Evolutionary conservation across 306 rosid species (phyloP).

Genomic region (Citrullus amarus): DNA sequence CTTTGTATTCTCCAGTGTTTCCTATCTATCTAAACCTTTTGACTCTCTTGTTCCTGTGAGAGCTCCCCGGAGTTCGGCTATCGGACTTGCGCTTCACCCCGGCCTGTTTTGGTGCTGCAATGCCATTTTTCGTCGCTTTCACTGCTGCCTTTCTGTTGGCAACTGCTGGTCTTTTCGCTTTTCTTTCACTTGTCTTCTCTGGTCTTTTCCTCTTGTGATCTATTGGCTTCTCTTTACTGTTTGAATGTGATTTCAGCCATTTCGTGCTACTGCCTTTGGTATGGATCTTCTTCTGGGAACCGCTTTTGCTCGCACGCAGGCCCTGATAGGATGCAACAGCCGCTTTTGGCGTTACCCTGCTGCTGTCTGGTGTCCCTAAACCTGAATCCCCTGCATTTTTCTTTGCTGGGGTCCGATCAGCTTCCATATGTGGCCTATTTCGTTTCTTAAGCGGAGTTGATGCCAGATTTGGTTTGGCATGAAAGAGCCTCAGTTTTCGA

Average conservation of each 20-base stretch:
- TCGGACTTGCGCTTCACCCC: constrained; percentile 75
- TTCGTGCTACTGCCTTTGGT: constrained; percentile 5
- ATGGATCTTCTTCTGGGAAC: constrained; percentile 11
- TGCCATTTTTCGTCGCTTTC: constrained; percentile 16
- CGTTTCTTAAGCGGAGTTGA: constrained; percentile 41
- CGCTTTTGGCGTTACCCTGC: constrained; percentile 13
- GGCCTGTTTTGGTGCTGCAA: constrained; percentile 27
- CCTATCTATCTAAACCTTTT: constrained; percentile 43
- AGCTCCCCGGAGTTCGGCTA: constrained; percentile 60
- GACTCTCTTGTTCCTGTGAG: constrained; percentile 29
- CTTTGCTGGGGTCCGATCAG: constrained; percentile 35
- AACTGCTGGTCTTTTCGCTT: constrained; percentile 66
- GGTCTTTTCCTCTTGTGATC: constrained; percentile 9
- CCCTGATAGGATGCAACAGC: constrained; percentile 58
- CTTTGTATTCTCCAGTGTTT: background rate
- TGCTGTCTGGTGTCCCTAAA: background rate
- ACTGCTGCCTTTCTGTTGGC: constrained; percentile 62
- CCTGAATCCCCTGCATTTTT: constrained; percentile 15
- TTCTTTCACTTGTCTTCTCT: constrained; percentile 33
- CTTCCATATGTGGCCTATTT: constrained; percentile 17
- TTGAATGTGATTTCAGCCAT: constrained; percentile 7
- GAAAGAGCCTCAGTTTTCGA: constrained; percentile 51
- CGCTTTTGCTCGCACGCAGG: constrained; percentile 61
- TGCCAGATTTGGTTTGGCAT: constrained; percentile 31
- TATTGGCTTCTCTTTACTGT: background rate